These are phyloP conservation scores for Urochloa ruziziensis DNA, from an alignment of 176 grass and related monocot species.

Conservation along the genomic window DNA sequence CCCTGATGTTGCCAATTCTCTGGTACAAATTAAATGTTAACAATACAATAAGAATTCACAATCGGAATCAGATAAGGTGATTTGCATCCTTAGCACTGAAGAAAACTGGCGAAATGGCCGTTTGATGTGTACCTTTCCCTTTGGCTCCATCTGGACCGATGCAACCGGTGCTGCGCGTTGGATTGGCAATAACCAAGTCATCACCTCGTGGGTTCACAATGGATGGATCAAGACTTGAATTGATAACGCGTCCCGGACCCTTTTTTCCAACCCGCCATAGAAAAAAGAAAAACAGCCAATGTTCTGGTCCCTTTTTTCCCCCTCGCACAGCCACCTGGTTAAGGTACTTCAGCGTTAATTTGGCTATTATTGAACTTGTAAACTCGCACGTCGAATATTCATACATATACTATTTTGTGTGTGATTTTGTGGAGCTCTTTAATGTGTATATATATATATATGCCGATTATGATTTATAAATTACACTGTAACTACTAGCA, in stretches of 20 bases:
- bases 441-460: too few species aligned
- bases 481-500: too few species aligned
- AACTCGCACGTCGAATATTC: background rate
- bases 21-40: background rate
- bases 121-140: background rate
- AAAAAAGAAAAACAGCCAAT: background rate
- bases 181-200: background rate
- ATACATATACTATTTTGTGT: background rate
- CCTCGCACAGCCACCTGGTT: background rate
- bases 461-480: background rate
- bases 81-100: slow-evolving; percentile 30
- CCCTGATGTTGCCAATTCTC: background rate
- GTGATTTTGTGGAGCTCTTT: background rate
- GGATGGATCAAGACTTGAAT: background rate
- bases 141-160: background rate
- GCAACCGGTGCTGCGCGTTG: background rate
- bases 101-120: slow-evolving; percentile 19
- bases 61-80: background rate
- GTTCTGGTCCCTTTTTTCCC: too few species aligned
- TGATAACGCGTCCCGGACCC: background rate
- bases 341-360: background rate
- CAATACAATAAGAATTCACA: background rate
- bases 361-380: background rate
- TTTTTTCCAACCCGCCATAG: background rate
- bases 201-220: slow-evolving; percentile 16